Percentiles rank a stretch among this genome's conserved stretches.
Conservation (phyloP, 176 grass and related monocot genomes). For the Hordeum marinum region DNA sequence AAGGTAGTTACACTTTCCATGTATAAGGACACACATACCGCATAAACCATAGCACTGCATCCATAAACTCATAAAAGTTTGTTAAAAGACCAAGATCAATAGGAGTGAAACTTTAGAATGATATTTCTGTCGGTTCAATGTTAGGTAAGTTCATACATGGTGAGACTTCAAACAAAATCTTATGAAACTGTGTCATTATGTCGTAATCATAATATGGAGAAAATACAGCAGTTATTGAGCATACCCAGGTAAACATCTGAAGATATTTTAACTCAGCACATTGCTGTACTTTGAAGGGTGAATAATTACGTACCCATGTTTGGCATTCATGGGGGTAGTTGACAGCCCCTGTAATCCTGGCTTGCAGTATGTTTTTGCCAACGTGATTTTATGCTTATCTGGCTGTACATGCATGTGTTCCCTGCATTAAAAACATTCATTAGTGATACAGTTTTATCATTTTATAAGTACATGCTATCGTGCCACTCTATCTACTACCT, state of each 20-base stretch:
- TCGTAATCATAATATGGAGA: slow-evolving; percentile 5
- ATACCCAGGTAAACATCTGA: background rate
- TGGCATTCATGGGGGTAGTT: slow-evolving; percentile 19
- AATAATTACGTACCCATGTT: slow-evolving; percentile 39
- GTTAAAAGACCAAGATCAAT: background rate
- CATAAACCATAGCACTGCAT: background rate
- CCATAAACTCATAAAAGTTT: slow-evolving; percentile 2
- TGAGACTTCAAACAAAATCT: background rate
- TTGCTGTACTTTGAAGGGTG: slow-evolving; percentile 8
- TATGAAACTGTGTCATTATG: background rate
- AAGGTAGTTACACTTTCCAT: slow-evolving; percentile 10
- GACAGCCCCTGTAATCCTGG: slow-evolving; percentile 27
- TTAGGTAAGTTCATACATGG: slow-evolving; percentile 5
- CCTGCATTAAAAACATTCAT: slow-evolving; percentile 31
- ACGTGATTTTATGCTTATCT: slow-evolving; percentile 35
- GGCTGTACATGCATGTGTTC: slow-evolving; percentile 32
- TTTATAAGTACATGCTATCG: slow-evolving; percentile 22
- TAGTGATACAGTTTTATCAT: background rate
- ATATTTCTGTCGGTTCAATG: background rate
- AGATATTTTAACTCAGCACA: slow-evolving; percentile 16
- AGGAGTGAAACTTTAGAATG: background rate
- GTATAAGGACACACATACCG: background rate
- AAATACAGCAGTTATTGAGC: background rate
- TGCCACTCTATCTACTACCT: slow-evolving; percentile 33
- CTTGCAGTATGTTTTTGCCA: slow-evolving; percentile 36